Conservation (phyloP, 805 yeast species). For the Metschnikowia corniflorae region DNA sequence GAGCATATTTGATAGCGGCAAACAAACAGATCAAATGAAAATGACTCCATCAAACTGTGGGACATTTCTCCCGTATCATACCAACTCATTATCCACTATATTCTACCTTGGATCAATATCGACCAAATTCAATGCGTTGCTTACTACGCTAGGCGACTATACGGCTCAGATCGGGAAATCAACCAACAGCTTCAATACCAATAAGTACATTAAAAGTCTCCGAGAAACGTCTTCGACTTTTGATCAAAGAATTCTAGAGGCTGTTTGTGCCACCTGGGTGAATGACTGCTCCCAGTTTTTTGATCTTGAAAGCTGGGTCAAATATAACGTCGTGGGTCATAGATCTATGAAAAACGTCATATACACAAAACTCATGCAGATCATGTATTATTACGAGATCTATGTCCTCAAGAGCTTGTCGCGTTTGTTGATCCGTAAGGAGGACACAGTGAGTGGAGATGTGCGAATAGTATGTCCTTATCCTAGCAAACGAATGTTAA, state of each 20-base stretch:
- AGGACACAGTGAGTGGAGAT: conserved; percentile 15
- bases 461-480: conserved; percentile 33
- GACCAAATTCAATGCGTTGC: conserved; percentile 24
- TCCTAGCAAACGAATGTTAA: conserved; percentile 39
- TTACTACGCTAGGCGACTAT: conserved; percentile 31
- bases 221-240: conserved; percentile 29
- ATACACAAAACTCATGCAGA: conserved; percentile 33
- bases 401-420: conserved; percentile 32
- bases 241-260: conserved; percentile 40
- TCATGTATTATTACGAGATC: conserved; percentile 35
- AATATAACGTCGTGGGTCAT: conserved; percentile 16
- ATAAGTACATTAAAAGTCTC: conserved; percentile 33
- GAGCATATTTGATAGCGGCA: conserved; percentile 27
- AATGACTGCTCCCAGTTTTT: conserved; percentile 44
- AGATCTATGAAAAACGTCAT: conserved; percentile 20
- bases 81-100: conserved; percentile 41
- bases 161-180: conserved; percentile 33
- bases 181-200: conserved; percentile 32
- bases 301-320: conserved; percentile 42
- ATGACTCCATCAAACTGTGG: conserved; percentile 34
- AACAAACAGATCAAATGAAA: conserved; percentile 31
- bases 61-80: conserved; percentile 36
- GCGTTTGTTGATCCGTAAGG: conserved; percentile 23
- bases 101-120: conserved; percentile 31
- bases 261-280: conserved; percentile 42